phyloP scores from a whole-genome alignment of 2,329 filamentous ascomycete genomes.

The Fusarium luffae region DNA sequence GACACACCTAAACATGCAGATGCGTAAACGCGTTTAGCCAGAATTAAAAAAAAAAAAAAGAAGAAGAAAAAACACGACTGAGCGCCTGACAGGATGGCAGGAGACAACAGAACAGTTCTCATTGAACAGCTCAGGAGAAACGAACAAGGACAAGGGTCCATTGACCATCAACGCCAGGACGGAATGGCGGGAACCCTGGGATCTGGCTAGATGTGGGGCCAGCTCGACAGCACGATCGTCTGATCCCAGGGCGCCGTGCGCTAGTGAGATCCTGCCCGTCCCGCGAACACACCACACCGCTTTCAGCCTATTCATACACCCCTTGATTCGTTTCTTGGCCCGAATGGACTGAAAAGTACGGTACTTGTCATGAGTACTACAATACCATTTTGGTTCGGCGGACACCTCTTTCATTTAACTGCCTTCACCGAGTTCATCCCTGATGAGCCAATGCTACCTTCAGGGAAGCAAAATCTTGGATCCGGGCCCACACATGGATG shows the following conservation, averaged over 20 bases:
- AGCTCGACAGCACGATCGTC: slow-evolving; percentile 45
- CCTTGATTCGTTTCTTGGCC: slow-evolving; percentile 6
- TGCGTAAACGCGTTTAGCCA: slow-evolving; percentile 28
- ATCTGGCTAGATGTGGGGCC: slow-evolving; percentile 46
- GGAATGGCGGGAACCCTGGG: slow-evolving; percentile 46
- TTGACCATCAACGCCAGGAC: slow-evolving; percentile 31
- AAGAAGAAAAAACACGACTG: slow-evolving; percentile 23
- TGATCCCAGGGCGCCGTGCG: slow-evolving; percentile 44
- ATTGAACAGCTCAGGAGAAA: slow-evolving; percentile 33
- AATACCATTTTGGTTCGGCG: not conserved
- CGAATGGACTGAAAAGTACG: not conserved
- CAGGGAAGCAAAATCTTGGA: slow-evolving; percentile 14
- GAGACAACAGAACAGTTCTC: not conserved
- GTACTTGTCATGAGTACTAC: not conserved
- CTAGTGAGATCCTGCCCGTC: slow-evolving; percentile 48
- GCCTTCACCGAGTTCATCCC: not conserved
- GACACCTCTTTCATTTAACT: not conserved
- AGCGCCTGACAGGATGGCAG: slow-evolving; percentile 20
- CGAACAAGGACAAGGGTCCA: slow-evolving; percentile 35
- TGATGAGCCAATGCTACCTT: not conserved
- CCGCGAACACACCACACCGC: slow-evolving; percentile 45
- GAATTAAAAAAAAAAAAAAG: slow-evolving; percentile 21
- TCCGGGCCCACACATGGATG: slow-evolving; percentile 36
- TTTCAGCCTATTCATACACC: slow-evolving; percentile 30
- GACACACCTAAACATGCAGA: not conserved